These are phyloP conservation scores for Thyridium curvatum DNA, from an alignment of 2,329 filamentous ascomycete genomes.

Conservation along the genomic window DNA sequence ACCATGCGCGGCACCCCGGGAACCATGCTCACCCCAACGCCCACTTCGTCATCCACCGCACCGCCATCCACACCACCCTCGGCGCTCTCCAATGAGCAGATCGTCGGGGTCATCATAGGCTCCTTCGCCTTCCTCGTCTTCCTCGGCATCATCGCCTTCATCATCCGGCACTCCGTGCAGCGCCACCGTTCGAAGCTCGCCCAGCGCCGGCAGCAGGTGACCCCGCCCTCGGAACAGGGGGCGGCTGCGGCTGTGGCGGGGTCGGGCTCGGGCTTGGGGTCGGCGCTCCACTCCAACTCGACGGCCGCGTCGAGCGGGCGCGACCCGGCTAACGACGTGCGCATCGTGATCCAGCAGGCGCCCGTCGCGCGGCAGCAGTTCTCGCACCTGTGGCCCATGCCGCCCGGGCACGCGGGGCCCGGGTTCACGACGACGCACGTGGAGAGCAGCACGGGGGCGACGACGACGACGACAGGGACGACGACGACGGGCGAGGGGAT, in stretches of 20 bases:
- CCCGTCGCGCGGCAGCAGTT: constrained; percentile 6
- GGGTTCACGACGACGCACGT: constrained; percentile 18
- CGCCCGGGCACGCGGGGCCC: constrained; percentile 16
- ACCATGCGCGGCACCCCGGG: too few species aligned
- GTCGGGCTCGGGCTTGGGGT: background rate
- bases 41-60: too few species aligned
- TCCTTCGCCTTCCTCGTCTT: too few species aligned
- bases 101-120: too few species aligned
- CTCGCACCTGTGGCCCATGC: constrained; percentile 17
- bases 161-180: constrained; percentile 14
- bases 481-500: constrained; percentile 8
- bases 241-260: background rate
- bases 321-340: constrained; percentile 16
- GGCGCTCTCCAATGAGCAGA: too few species aligned
- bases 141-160: too few species aligned
- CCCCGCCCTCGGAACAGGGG: constrained; percentile 1
- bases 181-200: constrained; percentile 44
- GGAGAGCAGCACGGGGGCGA: constrained; percentile 12
- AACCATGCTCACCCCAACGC: too few species aligned
- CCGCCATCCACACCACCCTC: too few species aligned
- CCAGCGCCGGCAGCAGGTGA: constrained; percentile 31
- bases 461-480: constrained; percentile 16
- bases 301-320: constrained; percentile 7
- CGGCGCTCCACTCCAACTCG: constrained; percentile 1
- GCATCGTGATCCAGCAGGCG: constrained; percentile 22